These are phyloP conservation scores for Hypoxylon lenormandii DNA, from an alignment of 495 filamentous ascomycete species.

Conservation along the genomic window DNA sequence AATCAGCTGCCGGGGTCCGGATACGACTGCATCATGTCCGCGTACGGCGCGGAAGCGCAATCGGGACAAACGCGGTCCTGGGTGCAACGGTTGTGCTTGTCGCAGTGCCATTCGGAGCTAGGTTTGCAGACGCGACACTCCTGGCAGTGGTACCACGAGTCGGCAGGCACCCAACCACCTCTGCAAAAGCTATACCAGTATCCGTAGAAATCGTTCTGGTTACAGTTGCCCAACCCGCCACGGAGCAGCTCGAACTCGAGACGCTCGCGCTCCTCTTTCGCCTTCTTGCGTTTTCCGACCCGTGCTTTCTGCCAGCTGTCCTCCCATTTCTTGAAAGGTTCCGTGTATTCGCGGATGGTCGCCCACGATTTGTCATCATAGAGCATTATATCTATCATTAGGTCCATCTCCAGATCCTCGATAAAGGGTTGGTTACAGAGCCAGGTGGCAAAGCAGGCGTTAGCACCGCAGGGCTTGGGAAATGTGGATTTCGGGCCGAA, in stretches of 20 bases:
- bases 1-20: constrained; percentile 32
- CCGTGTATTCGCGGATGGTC: constrained; percentile 41
- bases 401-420: constrained; percentile 48
- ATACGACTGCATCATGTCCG: constrained; percentile 44
- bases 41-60: constrained; percentile 33
- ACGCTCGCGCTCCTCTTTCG: constrained; percentile 44
- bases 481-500: constrained; percentile 44
- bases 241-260: constrained; percentile 51
- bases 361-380: constrained; percentile 50
- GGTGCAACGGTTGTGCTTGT: constrained; percentile 46
- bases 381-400: constrained; percentile 51
- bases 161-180: constrained; percentile 41
- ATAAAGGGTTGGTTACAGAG: constrained; percentile 49
- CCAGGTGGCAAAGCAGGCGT: constrained; percentile 50
- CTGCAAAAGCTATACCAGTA: constrained; percentile 50
- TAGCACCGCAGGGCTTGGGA: constrained; percentile 47
- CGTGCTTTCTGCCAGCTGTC: constrained; percentile 47
- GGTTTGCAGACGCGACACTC: constrained; percentile 48
- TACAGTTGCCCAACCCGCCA: constrained; percentile 45
- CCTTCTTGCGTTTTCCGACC: constrained; percentile 45
- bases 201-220: constrained; percentile 46
- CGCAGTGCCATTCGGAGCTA: constrained; percentile 49
- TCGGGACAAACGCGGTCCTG: constrained; percentile 43
- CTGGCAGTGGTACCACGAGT: constrained; percentile 45
- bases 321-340: constrained; percentile 50